Evolutionary conservation across 1,284 basidiomycete genomes (phyloP), one percentile per base, ranked within the genome.

Genomic region (Moniliophthora roreri): DNA sequence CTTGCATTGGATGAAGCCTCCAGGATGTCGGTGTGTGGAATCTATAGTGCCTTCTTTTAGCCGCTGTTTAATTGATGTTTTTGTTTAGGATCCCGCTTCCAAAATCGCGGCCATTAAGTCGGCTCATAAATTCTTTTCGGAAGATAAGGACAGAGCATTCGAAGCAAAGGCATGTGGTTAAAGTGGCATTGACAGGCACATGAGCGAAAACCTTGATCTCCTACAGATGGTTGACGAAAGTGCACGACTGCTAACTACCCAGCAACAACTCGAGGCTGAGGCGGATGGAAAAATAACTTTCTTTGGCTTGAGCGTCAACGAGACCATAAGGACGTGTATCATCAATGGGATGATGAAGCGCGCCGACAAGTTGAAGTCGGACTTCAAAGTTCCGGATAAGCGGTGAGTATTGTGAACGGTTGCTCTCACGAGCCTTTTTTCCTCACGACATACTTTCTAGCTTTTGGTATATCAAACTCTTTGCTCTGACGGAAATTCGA

Each of bases 371-470:
- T 70, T 95, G 50, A 87, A 89, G 63, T 75, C 77, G 0, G 94
- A 96, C 58, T 97, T 92, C 76, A 94, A 90, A 65, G 90, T 98
- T 0, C 83, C 93, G 0, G 95, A 97, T 64, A 95, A 93, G 72
- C 77, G 94, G 89, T 92, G 51, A 44, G 71, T 55, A 36, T n/a
- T 32, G 46, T 42, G 51, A n/a, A 38, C 55, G n/a, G 16, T 51
- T 36, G 26, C 20, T 20, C 32, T 32, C 16, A 10, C 36, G 20
- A 11, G 28, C 4, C 6, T 9, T 6, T n/a, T 36, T 34, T 20
- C n/a, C n/a, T 32, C 28, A 32, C 28, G 11, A 32, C 28, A 32
- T 32, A 32, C 7, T 32, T 23, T n/a, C 26, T 60, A 94, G 92
- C 35, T 98, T 93, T 71, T 97, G 93, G 93, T 91, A 93, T 71